Evolutionary conservation across 108 stramenopile genomes (phyloP).

Genomic region (Nitzschia putrida): DNA sequence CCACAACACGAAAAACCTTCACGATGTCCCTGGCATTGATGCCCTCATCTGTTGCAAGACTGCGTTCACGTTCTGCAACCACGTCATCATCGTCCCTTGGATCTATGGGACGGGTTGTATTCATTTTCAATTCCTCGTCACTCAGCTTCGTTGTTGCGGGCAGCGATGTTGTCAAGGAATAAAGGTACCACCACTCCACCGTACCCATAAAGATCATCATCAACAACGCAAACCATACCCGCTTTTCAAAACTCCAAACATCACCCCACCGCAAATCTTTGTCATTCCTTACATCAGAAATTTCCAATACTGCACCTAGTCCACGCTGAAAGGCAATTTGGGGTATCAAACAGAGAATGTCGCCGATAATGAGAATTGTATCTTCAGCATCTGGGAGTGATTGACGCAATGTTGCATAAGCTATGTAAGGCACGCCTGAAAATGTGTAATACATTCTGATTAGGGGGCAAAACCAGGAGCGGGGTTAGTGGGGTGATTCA

Average conservation of each 20-base stretch:
- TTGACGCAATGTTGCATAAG: constrained; percentile 27
- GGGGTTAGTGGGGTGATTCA: no score
- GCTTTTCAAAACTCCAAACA: constrained; percentile 44
- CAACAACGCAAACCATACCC: constrained; percentile 39
- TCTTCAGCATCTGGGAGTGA: constrained; percentile 22
- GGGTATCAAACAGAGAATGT: constrained; percentile 40
- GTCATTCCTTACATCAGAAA: constrained; percentile 35
- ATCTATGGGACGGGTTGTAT: constrained; percentile 14
- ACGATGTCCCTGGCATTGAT: constrained; percentile 47
- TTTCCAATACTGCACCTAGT: constrained; percentile 30
- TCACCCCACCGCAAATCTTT: constrained; percentile 31
- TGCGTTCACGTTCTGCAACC: constrained; percentile 27
- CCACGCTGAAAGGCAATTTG: constrained; percentile 47
- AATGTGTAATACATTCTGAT: constrained; percentile 30
- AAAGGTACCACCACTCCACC: constrained; percentile 40
- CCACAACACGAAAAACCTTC: constrained; percentile 20
- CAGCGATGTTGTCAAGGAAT: constrained; percentile 31
- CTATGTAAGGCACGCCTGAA: constrained; percentile 31
- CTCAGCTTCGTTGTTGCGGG: constrained; percentile 10
- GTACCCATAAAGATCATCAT: constrained; percentile 37
- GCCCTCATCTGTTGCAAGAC: constrained; percentile 24
- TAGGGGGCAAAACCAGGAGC: not conserved
- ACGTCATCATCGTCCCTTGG: constrained; percentile 21
- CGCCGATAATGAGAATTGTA: constrained; percentile 36
- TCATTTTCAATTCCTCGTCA: not conserved